Percentiles rank a stretch among this genome's conserved stretches.
phyloP scores from a whole-genome alignment of 305 asterid genomes.

The Fraxinus floribunda region DNA sequence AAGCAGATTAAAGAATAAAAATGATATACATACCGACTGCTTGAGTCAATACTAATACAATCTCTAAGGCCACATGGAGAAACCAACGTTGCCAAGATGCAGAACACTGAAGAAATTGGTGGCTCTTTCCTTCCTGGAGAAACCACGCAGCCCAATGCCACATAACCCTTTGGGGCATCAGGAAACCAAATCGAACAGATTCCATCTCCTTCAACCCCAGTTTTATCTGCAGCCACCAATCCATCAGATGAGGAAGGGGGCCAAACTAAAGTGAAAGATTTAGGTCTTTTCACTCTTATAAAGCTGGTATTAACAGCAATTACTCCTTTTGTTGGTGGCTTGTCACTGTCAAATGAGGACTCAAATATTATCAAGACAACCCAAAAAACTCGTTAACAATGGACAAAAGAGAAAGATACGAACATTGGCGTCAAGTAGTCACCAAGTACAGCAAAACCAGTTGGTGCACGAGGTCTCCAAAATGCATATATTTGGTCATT shows the following conservation, averaged over 20 bases:
- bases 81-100: conserved; percentile 77
- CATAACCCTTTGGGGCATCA: conserved; percentile 89
- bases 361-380: conserved; percentile 1
- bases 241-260: conserved; percentile 43
- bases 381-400: conserved; percentile 16
- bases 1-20: conserved; percentile 11
- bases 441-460: conserved; percentile 89
- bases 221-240: conserved; percentile 23
- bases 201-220: conserved; percentile 33
- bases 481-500: conserved; percentile 62
- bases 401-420: conserved; percentile 36
- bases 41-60: conserved; percentile 53
- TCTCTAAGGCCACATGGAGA: conserved; percentile 88
- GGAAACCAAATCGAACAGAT: conserved; percentile 93
- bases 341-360: conserved; percentile 59
- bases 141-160: conserved; percentile 92
- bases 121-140: conserved; percentile 75
- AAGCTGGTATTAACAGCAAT: conserved; percentile 84
- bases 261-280: conserved; percentile 76
- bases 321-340: conserved; percentile 92
- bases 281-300: conserved; percentile 81
- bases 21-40: conserved; percentile 51
- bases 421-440: conserved; percentile 93
- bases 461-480: conserved; percentile 96
- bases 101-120: conserved; percentile 73